Percentiles rank a stretch among this genome's conserved stretches.
phyloP scores from a whole-genome alignment of 805 yeast species.

The Lipomyces sp. region DNA sequence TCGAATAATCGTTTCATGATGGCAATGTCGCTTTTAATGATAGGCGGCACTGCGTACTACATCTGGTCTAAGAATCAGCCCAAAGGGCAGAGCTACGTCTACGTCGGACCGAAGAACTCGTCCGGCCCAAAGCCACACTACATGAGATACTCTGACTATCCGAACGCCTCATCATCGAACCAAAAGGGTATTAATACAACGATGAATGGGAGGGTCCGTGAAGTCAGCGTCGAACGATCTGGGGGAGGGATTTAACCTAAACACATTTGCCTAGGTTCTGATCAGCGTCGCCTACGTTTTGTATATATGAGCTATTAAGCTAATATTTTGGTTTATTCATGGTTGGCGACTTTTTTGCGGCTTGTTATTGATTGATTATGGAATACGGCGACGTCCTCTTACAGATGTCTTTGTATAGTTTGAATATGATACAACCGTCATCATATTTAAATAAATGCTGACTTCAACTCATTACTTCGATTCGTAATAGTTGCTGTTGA shows the following conservation, averaged over 20 bases:
- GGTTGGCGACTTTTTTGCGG: background rate
- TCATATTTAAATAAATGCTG: background rate
- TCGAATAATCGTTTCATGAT: slow-evolving; percentile 30
- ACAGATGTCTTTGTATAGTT: background rate
- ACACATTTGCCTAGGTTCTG: slow-evolving; percentile 2
- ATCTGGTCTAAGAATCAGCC: slow-evolving; percentile 12
- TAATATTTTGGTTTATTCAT: background rate
- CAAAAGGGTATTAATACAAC: slow-evolving; percentile 28
- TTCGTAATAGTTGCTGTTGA: too few relatives aligned
- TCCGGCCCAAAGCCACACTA: slow-evolving; percentile 23
- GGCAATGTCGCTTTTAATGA: slow-evolving; percentile 13
- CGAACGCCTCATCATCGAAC: slow-evolving; percentile 26
- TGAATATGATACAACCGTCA: background rate
- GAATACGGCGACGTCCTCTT: background rate
- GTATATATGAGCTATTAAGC: background rate
- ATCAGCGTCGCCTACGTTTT: background rate
- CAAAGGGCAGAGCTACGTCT: slow-evolving; percentile 17
- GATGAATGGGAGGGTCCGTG: slow-evolving; percentile 21
- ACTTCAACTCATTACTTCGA: too few relatives aligned
- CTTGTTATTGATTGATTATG: background rate
- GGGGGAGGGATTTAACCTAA: slow-evolving; percentile 31
- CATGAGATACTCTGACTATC: slow-evolving; percentile 18
- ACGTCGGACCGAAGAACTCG: slow-evolving; percentile 17
- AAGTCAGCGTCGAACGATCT: slow-evolving; percentile 29
- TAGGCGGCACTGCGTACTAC: slow-evolving; percentile 26